Evolutionary conservation across 1,139 yeast genomes (phyloP).

Genomic region (Yamadazyma membranifaciens): DNA sequence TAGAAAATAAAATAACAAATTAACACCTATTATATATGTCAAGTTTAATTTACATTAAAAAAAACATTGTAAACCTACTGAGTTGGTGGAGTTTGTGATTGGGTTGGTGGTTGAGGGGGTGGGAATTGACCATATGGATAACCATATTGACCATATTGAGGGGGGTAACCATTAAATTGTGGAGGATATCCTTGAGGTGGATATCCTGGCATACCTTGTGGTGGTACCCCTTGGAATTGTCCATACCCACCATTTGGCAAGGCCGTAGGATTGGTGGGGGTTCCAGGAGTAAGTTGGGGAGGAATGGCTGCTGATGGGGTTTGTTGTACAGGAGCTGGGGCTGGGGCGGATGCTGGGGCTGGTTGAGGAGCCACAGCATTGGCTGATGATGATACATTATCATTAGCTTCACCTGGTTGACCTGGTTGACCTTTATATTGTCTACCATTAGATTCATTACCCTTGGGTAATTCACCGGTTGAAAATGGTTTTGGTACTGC

Average conservation of each 20-base stretch:
- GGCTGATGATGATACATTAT: neutral
- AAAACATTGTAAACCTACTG: slow-evolving; percentile 4
- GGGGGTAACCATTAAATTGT: slow-evolving; percentile 27
- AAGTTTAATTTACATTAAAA: neutral
- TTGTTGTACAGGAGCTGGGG: slow-evolving; percentile 3
- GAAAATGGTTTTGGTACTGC: slow-evolving; percentile 88
- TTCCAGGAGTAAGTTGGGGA: slow-evolving; percentile 11
- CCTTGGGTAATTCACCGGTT: slow-evolving; percentile 61
- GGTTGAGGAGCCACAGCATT: slow-evolving; percentile 10
- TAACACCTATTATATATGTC: neutral
- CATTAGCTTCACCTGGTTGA: slow-evolving; percentile 17
- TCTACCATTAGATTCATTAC: slow-evolving; percentile 46
- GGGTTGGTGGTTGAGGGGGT: slow-evolving; percentile 16
- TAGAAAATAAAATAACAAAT: neutral
- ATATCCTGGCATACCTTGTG: slow-evolving; percentile 12
- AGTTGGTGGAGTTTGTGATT: slow-evolving; percentile 8
- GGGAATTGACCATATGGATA: slow-evolving; percentile 21
- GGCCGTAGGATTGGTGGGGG: slow-evolving; percentile 11
- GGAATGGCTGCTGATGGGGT: slow-evolving; percentile 6
- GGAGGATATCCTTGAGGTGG: slow-evolving; percentile 12
- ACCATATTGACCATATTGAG: slow-evolving; percentile 21
- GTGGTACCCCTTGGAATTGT: slow-evolving; percentile 13
- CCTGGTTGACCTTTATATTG: slow-evolving; percentile 54
- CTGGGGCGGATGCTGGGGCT: slow-evolving; percentile 15
- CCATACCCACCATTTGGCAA: slow-evolving; percentile 12